Evolutionary conservation across 345 rosid species (phyloP).

Genomic region (Turritis glabra): DNA sequence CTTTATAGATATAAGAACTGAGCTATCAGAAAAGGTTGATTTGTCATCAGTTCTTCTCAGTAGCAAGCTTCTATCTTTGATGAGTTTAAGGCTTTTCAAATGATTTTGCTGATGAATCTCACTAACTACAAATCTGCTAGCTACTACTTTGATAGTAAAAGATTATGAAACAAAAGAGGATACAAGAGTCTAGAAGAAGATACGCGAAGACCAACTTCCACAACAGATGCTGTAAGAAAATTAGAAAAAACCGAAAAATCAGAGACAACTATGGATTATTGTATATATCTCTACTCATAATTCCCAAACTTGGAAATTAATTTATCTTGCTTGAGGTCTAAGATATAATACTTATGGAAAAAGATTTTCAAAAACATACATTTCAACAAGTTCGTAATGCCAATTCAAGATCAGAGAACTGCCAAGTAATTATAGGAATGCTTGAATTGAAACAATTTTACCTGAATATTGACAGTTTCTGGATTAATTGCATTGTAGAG

Average conservation of each 20-base stretch:
- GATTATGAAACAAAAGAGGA: slow-evolving; percentile 47
- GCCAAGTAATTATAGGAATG: background rate
- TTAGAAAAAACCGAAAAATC: too few relatives aligned
- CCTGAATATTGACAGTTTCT: slow-evolving; percentile 54
- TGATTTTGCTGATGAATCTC: background rate
- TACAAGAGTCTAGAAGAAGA: slow-evolving; percentile 82
- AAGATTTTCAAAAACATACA: too few relatives aligned
- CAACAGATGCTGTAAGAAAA: slow-evolving; percentile 54
- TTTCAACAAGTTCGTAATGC: background rate
- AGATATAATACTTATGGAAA: too few relatives aligned
- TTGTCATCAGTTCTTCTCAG: slow-evolving; percentile 46
- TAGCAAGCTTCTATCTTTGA: slow-evolving; percentile 60
- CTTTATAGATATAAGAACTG: slow-evolving; percentile 17
- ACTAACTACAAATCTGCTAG: background rate
- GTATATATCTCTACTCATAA: too few relatives aligned
- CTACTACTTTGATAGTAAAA: background rate
- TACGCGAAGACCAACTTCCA: slow-evolving; percentile 63
- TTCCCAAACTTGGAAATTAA: too few relatives aligned
- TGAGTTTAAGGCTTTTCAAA: slow-evolving; percentile 41
- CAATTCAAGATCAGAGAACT: background rate
- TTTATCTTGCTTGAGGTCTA: too few relatives aligned
- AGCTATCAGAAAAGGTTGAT: slow-evolving; percentile 41
- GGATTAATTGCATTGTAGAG: slow-evolving; percentile 64
- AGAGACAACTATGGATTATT: too few relatives aligned
- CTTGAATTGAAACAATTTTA: slow-evolving; percentile 16